A percentile compares a stretch with the other conserved stretches of the same genome.
phyloP scores from a whole-genome alignment of 2,329 filamentous ascomycete genomes.

The Claviceps africana region DNA sequence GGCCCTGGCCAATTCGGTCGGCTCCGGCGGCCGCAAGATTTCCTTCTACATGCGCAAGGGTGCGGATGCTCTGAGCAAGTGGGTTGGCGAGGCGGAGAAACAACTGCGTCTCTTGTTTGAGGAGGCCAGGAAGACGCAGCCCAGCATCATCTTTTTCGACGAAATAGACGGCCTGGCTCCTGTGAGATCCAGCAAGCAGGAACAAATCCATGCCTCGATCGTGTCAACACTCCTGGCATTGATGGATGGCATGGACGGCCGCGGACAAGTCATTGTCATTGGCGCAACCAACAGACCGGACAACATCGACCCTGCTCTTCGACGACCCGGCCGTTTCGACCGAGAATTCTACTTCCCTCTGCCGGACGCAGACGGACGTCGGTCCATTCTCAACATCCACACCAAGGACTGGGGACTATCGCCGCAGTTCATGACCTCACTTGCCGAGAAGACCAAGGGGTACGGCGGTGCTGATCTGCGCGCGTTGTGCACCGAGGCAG shows the following conservation, averaged over 20 bases:
- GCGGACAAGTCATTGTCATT: constrained; percentile 95
- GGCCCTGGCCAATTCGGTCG: constrained; percentile 81
- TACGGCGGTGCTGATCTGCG: constrained; percentile 93
- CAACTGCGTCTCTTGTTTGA: constrained; percentile 89
- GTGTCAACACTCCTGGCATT: constrained; percentile 85
- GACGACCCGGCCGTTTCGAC: constrained; percentile 87
- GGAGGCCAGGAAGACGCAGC: constrained; percentile 87
- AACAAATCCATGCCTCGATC: constrained; percentile 96
- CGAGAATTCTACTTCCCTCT: constrained; percentile 96
- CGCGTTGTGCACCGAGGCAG: constrained; percentile 88
- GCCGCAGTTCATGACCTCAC: constrained; percentile 62
- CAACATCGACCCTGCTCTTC: constrained; percentile 89
- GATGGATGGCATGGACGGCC: constrained; percentile 98
- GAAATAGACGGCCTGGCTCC: constrained; percentile 96
- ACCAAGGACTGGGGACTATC: constrained; percentile 86
- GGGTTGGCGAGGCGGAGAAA: constrained; percentile 95
- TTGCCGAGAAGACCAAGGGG: constrained; percentile 84
- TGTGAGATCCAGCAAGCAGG: constrained; percentile 92
- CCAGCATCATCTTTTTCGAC: constrained; percentile 98
- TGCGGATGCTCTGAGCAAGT: constrained; percentile 93
- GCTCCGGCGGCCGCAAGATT: constrained; percentile 79
- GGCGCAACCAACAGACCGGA: constrained; percentile 96
- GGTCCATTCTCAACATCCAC: constrained; percentile 86
- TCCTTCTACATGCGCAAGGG: constrained; percentile 99
- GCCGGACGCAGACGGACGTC: constrained; percentile 65